A percentile compares a stretch with the other conserved stretches of the same genome.
These are phyloP conservation scores for Rutstroemia sp. DNA, from an alignment of 2,329 filamentous ascomycete genomes.

Conservation along the genomic window DNA sequence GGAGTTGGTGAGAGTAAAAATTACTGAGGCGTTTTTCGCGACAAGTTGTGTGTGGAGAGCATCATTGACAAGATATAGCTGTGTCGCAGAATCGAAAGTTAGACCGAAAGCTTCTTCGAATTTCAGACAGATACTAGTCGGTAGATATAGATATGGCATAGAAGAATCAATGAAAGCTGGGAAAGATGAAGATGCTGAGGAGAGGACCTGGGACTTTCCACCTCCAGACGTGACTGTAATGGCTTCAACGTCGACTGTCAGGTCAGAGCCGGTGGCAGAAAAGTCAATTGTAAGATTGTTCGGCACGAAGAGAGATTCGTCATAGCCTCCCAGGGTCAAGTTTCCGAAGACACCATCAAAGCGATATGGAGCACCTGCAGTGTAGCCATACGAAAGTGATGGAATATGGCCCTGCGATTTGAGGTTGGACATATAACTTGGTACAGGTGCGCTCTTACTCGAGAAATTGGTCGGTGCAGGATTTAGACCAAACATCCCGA, in stretches of 20 bases:
- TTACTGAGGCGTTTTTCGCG: slow-evolving; percentile 29
- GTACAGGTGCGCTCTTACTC: slow-evolving; percentile 12
- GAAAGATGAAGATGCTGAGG: slow-evolving; percentile 12
- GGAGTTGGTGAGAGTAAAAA: slow-evolving; percentile 30
- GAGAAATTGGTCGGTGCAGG: slow-evolving; percentile 19
- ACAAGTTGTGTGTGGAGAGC: slow-evolving; percentile 21
- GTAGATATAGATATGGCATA: slow-evolving; percentile 34
- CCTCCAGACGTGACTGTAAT: slow-evolving; percentile 20
- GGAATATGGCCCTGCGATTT: slow-evolving; percentile 33
- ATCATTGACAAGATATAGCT: slow-evolving; percentile 32
- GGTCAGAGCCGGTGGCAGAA: slow-evolving; percentile 31
- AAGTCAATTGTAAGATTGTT: slow-evolving; percentile 34
- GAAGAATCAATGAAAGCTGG: slow-evolving; percentile 32
- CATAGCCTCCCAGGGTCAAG: slow-evolving; percentile 32
- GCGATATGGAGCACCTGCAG: slow-evolving; percentile 36
- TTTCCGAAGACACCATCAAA: slow-evolving; percentile 17
- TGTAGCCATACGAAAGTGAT: slow-evolving; percentile 37
- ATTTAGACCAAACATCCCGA: slow-evolving; percentile 23
- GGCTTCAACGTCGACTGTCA: slow-evolving; percentile 33
- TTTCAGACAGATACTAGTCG: slow-evolving; percentile 29
- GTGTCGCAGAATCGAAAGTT: slow-evolving; percentile 29
- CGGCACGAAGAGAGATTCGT: slow-evolving; percentile 33
- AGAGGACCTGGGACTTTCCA: slow-evolving; percentile 12
- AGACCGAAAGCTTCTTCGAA: slow-evolving; percentile 33
- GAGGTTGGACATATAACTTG: slow-evolving; percentile 32